These are phyloP conservation scores for Calonectria ilicicola DNA, from an alignment of 2,329 filamentous ascomycete genomes.

Conservation along the genomic window DNA sequence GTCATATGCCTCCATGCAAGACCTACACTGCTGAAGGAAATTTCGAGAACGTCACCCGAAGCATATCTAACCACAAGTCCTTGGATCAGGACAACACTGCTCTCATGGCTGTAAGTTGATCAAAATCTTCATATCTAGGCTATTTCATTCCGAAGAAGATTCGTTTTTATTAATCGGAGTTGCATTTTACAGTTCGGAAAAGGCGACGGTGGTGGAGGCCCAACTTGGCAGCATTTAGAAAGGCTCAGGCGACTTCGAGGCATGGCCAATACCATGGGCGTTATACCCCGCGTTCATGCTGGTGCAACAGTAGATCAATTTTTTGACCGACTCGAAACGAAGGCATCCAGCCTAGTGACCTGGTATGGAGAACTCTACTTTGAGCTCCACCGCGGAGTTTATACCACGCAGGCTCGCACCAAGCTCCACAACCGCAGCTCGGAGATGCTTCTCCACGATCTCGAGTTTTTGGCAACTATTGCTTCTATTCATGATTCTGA, in stretches of 20 bases:
- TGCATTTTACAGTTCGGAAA: conserved; percentile 64
- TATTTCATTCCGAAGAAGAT: neutral
- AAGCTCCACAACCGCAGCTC: conserved; percentile 92
- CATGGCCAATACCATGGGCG: conserved; percentile 85
- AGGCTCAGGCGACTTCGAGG: conserved; percentile 79
- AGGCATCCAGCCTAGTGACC: conserved; percentile 81
- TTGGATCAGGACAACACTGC: conserved; percentile 89
- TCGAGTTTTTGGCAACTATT: conserved; percentile 89
- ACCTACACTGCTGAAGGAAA: conserved; percentile 95
- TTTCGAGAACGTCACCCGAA: conserved; percentile 90
- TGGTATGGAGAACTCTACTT: conserved; percentile 99
- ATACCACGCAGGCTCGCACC: conserved; percentile 97
- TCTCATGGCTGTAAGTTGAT: conserved; percentile 65
- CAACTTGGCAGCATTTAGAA: conserved; percentile 71
- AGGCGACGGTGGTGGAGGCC: conserved; percentile 48
- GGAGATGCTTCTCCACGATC: conserved; percentile 86
- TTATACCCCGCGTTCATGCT: conserved; percentile 86
- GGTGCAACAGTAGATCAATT: conserved; percentile 94
- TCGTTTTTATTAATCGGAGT: neutral
- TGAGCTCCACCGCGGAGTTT: conserved; percentile 95
- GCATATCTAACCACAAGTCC: conserved; percentile 87
- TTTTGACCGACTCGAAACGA: conserved; percentile 86
- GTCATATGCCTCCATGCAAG: conserved; percentile 95
- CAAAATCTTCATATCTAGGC: neutral
- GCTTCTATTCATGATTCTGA: conserved; percentile 78